A percentile compares a stretch with the other conserved stretches of the same genome.
Evolutionary conservation across 1,284 basidiomycete species (phyloP).

Genomic region (Entoloma clypeatum): DNA sequence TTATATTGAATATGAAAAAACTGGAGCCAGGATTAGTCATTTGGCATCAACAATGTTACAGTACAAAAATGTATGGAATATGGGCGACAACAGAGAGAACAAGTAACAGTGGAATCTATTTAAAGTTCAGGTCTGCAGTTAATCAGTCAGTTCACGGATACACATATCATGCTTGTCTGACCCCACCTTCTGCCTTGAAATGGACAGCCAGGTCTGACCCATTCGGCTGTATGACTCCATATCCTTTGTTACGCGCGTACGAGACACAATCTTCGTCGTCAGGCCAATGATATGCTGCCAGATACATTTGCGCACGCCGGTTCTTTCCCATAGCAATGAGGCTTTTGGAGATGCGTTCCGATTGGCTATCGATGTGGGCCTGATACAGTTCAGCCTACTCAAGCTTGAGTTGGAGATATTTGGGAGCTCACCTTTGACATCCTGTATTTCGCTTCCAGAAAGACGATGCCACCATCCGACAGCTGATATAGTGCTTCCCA

Average conservation of each 20-base stretch:
- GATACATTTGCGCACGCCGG: background rate
- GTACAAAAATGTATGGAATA: conserved; percentile 2
- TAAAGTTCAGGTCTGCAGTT: conserved; percentile 3
- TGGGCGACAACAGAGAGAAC: conserved; percentile 2
- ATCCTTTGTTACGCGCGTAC: background rate
- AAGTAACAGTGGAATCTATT: no score
- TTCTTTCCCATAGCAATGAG: conserved; percentile 2
- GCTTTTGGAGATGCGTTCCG: conserved; percentile 1
- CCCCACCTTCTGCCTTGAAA: conserved; percentile 2
- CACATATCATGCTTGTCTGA: conserved; percentile 3
- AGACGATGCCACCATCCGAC: conserved; percentile 5
- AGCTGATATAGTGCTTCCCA: conserved; percentile 7
- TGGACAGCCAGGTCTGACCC: conserved; percentile 1
- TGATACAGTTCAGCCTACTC: conserved; percentile 2
- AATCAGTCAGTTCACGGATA: conserved; percentile 3
- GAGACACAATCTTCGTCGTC: background rate
- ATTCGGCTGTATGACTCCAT: conserved; percentile 1
- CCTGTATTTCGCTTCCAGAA: conserved; percentile 7
- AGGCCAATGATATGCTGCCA: background rate
- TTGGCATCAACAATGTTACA: background rate
- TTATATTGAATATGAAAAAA: no score
- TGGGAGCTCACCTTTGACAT: conserved; percentile 6
- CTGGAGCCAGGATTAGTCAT: conserved; percentile 1
- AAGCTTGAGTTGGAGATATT: conserved; percentile 2
- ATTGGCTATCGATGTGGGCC: conserved; percentile 1